A percentile compares a stretch with the other conserved stretches of the same genome.
Conservation (phyloP, 2,329 filamentous ascomycete genomes). For the Colletotrichum theobromicola region DNA sequence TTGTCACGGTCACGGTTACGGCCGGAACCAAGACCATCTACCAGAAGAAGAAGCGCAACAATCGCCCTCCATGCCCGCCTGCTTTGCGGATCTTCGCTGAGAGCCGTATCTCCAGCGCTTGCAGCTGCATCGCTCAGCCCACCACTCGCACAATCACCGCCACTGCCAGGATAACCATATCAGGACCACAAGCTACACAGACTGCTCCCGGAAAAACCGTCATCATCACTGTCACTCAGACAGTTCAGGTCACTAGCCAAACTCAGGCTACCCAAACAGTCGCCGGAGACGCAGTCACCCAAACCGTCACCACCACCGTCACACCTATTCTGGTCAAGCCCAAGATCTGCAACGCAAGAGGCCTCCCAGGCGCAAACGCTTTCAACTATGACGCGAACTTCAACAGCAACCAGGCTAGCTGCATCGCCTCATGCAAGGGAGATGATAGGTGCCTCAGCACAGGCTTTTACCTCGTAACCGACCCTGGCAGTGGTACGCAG, state of each 20-base stretch:
- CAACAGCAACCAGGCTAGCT: background rate
- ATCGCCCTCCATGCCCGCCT: background rate
- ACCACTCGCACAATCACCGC: background rate
- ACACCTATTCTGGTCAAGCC: background rate
- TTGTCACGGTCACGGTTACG: background rate
- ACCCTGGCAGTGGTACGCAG: background rate
- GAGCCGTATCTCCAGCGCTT: background rate
- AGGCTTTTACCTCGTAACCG: background rate
- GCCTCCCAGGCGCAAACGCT: background rate
- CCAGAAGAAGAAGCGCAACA: background rate
- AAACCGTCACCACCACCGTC: background rate
- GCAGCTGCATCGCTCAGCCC: background rate
- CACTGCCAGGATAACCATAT: background rate
- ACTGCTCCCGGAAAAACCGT: background rate
- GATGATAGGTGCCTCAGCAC: background rate
- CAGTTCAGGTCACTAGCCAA: background rate
- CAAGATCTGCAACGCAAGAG: background rate
- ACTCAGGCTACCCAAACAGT: background rate
- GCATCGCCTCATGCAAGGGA: background rate
- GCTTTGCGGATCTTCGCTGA: background rate
- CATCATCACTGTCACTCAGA: background rate
- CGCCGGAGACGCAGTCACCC: background rate
- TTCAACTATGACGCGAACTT: background rate
- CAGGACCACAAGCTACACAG: background rate
- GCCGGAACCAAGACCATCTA: background rate